Percentiles rank a stretch among this genome's conserved stretches.
phyloP scores from a whole-genome alignment of 148 eudicot species.

The Rhododendron henanense region DNA sequence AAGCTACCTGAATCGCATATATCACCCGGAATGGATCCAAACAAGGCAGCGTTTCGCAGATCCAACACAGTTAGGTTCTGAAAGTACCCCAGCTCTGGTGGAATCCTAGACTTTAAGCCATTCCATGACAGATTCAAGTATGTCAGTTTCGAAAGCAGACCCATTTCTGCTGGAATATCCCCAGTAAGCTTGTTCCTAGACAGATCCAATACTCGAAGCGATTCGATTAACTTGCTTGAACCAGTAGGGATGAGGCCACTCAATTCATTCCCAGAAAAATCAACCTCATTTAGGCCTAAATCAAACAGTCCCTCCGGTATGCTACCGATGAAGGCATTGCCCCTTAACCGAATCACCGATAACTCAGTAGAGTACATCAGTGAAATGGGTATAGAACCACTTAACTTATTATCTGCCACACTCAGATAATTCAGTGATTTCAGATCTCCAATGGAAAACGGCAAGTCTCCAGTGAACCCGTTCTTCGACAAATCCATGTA shows the following conservation, averaged over 20 bases:
- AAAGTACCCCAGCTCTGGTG: conserved; percentile 73
- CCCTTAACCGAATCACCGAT: conserved; percentile 40
- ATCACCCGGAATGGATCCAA: conserved; percentile 67
- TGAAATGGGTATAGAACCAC: conserved; percentile 59
- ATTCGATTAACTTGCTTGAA: conserved; percentile 48
- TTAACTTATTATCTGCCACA: conserved; percentile 50
- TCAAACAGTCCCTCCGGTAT: conserved; percentile 64
- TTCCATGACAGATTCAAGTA: conserved; percentile 90
- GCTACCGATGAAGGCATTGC: conserved; percentile 53
- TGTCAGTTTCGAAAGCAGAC: conserved; percentile 61
- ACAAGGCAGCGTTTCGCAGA: conserved; percentile 52
- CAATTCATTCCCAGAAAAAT: conserved; percentile 63
- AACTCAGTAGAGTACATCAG: conserved; percentile 40
- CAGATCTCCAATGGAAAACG: conserved; percentile 50
- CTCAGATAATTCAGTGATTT: conserved; percentile 40
- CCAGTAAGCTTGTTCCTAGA: conserved; percentile 67
- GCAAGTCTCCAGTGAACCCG: conserved; percentile 50
- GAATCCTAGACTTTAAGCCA: conserved; percentile 58
- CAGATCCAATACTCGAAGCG: conserved; percentile 62
- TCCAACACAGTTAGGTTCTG: conserved; percentile 70
- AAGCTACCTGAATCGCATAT: conserved; percentile 74
- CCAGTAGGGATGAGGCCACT: conserved; percentile 64
- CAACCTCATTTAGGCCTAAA: conserved; percentile 53
- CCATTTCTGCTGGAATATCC: conserved; percentile 74
- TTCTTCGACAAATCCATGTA: conserved; percentile 65